A percentile compares a stretch with the other conserved stretches of the same genome.
phyloP scores from a whole-genome alignment of 2,329 filamentous ascomycete species.

The Aspergillus pseudoglaucus region DNA sequence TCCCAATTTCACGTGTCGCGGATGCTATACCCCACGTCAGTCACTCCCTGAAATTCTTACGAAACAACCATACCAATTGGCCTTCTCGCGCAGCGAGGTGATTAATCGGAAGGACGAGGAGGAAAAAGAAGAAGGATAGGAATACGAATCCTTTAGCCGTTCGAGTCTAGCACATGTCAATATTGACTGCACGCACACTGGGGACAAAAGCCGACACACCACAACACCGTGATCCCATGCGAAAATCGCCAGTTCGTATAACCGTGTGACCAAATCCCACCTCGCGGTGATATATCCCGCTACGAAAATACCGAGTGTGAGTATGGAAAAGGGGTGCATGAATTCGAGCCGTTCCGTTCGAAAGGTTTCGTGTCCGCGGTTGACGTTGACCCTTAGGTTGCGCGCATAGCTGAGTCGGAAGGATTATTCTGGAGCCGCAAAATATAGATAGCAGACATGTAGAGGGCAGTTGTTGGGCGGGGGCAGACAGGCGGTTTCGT shows the following conservation, averaged over 20 bases:
- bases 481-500: background rate
- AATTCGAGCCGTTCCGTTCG: constrained; percentile 28
- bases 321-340: constrained; percentile 96
- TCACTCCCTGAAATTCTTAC: background rate
- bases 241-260: constrained; percentile 95
- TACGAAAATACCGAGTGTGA: constrained; percentile 97
- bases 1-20: constrained; percentile 67
- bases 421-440: background rate
- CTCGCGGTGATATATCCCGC: constrained; percentile 98
- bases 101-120: constrained; percentile 77
- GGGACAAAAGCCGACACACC: constrained; percentile 47
- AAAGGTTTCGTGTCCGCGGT: constrained; percentile 10
- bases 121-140: constrained; percentile 75
- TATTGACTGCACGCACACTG: too few species aligned
- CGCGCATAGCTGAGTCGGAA: constrained; percentile 24
- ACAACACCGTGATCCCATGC: constrained; percentile 98
- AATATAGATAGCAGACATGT: background rate
- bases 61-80: constrained; percentile 57
- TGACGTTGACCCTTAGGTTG: constrained; percentile 14
- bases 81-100: constrained; percentile 75
- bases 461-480: too few species aligned
- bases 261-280: constrained; percentile 94
- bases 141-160: constrained; percentile 78
- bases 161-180: constrained; percentile 54
- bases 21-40: constrained; percentile 55